These are phyloP conservation scores for Acanthamoeba lenticulata DNA, from an alignment of 208 protist genomes.

Conservation along the genomic window DNA sequence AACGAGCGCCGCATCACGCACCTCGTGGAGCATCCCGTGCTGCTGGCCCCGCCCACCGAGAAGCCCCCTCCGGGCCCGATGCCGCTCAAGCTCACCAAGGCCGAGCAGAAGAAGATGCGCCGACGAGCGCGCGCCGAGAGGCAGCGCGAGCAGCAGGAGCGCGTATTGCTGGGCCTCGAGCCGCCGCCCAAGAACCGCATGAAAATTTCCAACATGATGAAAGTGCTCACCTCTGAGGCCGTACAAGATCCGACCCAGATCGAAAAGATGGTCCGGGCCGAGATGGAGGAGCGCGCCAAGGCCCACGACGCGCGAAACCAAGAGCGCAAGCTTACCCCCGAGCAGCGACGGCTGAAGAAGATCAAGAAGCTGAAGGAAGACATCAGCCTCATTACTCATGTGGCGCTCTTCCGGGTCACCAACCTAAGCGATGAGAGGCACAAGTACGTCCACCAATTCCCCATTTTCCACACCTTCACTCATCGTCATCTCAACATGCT, in stretches of 20 bases:
- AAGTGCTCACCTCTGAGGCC: constrained; percentile 74
- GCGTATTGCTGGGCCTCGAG: constrained; percentile 68
- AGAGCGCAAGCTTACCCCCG: constrained; percentile 74
- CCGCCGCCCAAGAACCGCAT: constrained; percentile 71
- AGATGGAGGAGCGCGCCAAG: constrained; percentile 57
- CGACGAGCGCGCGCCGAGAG: constrained; percentile 40
- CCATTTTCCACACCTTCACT: background rate
- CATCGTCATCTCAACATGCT: too few species aligned
- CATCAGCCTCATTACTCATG: background rate
- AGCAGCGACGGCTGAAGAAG: constrained; percentile 79
- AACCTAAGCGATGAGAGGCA: constrained; percentile 55
- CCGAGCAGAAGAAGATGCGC: constrained; percentile 77
- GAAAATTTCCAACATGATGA: constrained; percentile 85
- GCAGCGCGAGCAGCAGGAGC: constrained; percentile 66
- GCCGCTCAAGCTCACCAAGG: constrained; percentile 72
- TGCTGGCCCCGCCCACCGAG: constrained; percentile 38
- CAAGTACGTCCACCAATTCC: background rate
- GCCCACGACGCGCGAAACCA: constrained; percentile 71
- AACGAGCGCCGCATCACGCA: constrained; percentile 57
- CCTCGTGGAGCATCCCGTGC: constrained; percentile 78
- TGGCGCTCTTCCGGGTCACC: constrained; percentile 22
- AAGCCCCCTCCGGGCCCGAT: background rate
- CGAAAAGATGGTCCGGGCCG: constrained; percentile 63
- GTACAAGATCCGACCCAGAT: constrained; percentile 80
- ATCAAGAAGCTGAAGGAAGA: constrained; percentile 65